Conservation (phyloP, 108 stramenopile species). For the Discostella pseudostelligera region DNA sequence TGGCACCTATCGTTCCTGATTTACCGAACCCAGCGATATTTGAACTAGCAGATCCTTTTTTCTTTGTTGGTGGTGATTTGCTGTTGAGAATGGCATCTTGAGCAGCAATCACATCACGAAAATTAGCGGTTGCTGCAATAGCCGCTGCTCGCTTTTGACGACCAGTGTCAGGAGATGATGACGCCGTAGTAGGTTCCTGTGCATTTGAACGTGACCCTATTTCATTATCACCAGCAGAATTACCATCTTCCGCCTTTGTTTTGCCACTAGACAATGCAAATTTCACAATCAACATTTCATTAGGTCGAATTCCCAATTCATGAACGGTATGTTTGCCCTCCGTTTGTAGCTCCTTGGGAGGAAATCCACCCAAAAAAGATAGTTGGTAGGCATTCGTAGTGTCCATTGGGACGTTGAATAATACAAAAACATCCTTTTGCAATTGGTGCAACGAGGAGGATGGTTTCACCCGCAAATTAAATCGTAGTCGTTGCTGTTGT, state of each 20-base stretch:
- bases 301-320: slow-evolving; percentile 50
- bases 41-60: not conserved
- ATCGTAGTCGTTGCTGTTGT: slow-evolving; percentile 18
- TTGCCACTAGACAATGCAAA: slow-evolving; percentile 13
- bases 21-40: slow-evolving; percentile 1
- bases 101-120: slow-evolving; percentile 59
- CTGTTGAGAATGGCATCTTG: slow-evolving; percentile 55
- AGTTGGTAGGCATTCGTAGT: slow-evolving; percentile 7
- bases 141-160: slow-evolving; percentile 59
- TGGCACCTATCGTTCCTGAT: slow-evolving; percentile 14
- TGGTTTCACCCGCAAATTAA: slow-evolving; percentile 29
- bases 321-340: slow-evolving; percentile 16
- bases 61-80: slow-evolving; percentile 22
- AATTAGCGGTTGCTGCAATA: slow-evolving; percentile 53
- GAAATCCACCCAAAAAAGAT: slow-evolving; percentile 52
- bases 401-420: slow-evolving; percentile 22
- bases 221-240: too few species aligned
- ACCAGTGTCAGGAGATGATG: not conserved
- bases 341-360: slow-evolving; percentile 46
- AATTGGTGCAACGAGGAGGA: slow-evolving; percentile 27
- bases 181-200: not conserved
- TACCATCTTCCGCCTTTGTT: not conserved
- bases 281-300: slow-evolving; percentile 53
- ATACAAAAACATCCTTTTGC: slow-evolving; percentile 19
- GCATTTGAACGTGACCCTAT: slow-evolving; percentile 11